Percentiles rank a stretch among this genome's conserved stretches.
These are phyloP conservation scores for Metarhizium anisopliae DNA, from an alignment of 2,329 filamentous ascomycete genomes.

Conservation along the genomic window DNA sequence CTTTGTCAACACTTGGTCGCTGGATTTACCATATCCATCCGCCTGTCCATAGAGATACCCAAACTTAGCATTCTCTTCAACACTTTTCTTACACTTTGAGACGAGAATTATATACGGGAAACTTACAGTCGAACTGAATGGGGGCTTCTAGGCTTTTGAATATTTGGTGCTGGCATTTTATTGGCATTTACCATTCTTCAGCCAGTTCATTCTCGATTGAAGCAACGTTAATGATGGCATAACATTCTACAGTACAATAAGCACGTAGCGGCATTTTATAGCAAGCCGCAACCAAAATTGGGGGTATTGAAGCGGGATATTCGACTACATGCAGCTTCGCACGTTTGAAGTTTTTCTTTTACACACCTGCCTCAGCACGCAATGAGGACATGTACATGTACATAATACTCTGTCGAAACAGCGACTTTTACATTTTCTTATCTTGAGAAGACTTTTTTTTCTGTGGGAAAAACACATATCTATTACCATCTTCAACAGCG, in stretches of 20 bases:
- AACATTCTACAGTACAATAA: background rate
- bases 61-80: background rate
- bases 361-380: background rate
- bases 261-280: background rate
- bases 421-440: background rate
- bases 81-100: background rate
- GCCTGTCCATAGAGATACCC: slow-evolving; percentile 5
- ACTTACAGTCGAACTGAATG: background rate
- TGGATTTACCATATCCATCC: background rate
- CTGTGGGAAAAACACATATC: background rate
- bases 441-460: background rate
- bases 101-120: background rate
- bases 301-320: background rate
- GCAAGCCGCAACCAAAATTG: background rate
- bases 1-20: background rate
- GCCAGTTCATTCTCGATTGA: background rate
- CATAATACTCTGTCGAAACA: background rate
- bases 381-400: background rate
- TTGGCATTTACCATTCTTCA: background rate
- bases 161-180: background rate
- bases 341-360: background rate
- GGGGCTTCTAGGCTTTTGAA: background rate
- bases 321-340: background rate
- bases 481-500: background rate
- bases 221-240: background rate